phyloP scores from a whole-genome alignment of 768 basidiomycete genomes.

The Leucocoprinus birnbaumii region DNA sequence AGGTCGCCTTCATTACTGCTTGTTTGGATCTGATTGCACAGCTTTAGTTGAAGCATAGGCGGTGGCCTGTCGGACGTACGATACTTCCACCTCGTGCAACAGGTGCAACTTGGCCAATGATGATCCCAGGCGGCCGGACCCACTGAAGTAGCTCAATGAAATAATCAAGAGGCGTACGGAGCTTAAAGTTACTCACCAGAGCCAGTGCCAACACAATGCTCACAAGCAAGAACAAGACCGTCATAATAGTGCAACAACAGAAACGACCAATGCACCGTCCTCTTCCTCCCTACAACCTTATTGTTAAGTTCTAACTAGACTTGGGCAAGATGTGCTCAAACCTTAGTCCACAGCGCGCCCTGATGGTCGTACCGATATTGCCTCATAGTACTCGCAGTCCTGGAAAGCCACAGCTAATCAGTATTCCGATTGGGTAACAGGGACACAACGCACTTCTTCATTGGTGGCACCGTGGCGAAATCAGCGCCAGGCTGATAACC shows the following conservation, averaged over 20 bases:
- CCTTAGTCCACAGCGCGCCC: conserved; percentile 70
- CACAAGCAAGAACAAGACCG: conserved; percentile 57
- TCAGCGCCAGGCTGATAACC: conserved; percentile 2
- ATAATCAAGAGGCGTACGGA: too few species aligned
- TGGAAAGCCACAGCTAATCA: conserved; percentile 12
- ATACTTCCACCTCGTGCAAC: conserved; percentile 36
- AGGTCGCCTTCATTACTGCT: neutral
- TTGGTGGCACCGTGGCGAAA: neutral
- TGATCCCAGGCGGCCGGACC: conserved; percentile 70
- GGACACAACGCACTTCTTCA: conserved; percentile 2
- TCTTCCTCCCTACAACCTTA: conserved; percentile 57
- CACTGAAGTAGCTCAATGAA: conserved; percentile 42
- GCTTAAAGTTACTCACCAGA: conserved; percentile 46
- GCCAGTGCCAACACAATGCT: conserved; percentile 65
- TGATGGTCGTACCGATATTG: conserved; percentile 54
- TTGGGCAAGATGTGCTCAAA: conserved; percentile 18
- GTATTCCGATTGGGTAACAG: neutral
- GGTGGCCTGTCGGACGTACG: conserved; percentile 29
- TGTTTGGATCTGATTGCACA: neutral
- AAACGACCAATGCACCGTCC: conserved; percentile 64
- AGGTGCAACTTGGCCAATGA: conserved; percentile 47
- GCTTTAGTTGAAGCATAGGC: neutral
- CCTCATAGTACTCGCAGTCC: conserved; percentile 41
- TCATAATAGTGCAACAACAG: conserved; percentile 74
- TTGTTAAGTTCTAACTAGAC: neutral